Percentiles rank a stretch among this genome's conserved stretches.
These are phyloP conservation scores for Mycena pura DNA, from an alignment of 768 basidiomycete species.

Conservation along the genomic window DNA sequence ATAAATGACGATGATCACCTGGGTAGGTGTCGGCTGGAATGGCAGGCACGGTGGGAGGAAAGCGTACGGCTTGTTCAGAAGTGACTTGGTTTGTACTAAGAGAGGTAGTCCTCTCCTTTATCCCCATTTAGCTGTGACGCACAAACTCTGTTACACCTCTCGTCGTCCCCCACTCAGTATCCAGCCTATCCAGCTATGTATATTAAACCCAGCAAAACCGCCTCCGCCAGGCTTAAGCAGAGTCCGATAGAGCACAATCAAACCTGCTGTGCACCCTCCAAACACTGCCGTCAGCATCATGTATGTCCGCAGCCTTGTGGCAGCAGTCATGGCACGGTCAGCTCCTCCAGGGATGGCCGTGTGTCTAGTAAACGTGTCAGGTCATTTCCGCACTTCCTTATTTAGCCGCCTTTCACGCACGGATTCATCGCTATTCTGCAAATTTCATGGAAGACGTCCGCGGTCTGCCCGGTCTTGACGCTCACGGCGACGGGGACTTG, in stretches of 20 bases:
- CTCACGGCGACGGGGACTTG: slow-evolving; percentile 95
- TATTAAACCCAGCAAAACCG: slow-evolving; percentile 58
- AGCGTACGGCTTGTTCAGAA: slow-evolving; percentile 24
- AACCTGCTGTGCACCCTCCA: slow-evolving; percentile 75
- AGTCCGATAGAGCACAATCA: slow-evolving; percentile 75
- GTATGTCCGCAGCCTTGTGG: slow-evolving; percentile 73
- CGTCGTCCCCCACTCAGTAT: slow-evolving; percentile 59
- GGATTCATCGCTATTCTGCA: slow-evolving; percentile 86
- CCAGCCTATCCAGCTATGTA: slow-evolving; percentile 69
- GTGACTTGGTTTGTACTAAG: slow-evolving; percentile 20
- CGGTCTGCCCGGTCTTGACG: slow-evolving; percentile 82
- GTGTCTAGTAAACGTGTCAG: slow-evolving; percentile 48
- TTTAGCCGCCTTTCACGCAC: slow-evolving; percentile 54
- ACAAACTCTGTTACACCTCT: slow-evolving; percentile 42
- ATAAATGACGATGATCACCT: slow-evolving; percentile 5
- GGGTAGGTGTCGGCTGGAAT: slow-evolving; percentile 16
- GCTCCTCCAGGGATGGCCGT: slow-evolving; percentile 83
- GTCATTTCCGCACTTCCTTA: slow-evolving; percentile 17
- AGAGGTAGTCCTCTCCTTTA: not conserved
- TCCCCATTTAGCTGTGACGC: slow-evolving; percentile 13
- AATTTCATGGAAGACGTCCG: slow-evolving; percentile 88
- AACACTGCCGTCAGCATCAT: slow-evolving; percentile 74
- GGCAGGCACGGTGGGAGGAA: slow-evolving; percentile 6
- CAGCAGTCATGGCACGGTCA: slow-evolving; percentile 76
- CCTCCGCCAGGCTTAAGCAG: slow-evolving; percentile 66